These are phyloP conservation scores for Theobroma cacao DNA, from an alignment of 345 rosid genomes.

Conservation along the genomic window DNA sequence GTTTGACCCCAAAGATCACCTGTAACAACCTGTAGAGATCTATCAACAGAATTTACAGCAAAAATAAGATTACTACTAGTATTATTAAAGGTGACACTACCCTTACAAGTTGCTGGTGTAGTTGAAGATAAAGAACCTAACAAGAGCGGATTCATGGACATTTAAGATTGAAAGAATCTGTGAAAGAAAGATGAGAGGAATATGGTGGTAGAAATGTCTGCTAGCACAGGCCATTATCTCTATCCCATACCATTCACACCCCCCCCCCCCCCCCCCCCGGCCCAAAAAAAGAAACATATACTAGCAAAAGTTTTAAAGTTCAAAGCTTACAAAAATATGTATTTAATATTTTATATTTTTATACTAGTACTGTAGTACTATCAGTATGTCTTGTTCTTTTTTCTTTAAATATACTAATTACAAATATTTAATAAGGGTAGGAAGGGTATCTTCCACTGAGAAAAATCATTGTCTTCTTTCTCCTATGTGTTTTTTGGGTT, in stretches of 20 bases:
- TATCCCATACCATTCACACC: slow-evolving; percentile 32
- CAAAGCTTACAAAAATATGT: background rate
- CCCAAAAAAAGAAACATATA: background rate
- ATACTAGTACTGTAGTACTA: background rate
- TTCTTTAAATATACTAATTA: too few species aligned
- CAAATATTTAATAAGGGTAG: slow-evolving; percentile 15
- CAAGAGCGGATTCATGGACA: slow-evolving; percentile 29
- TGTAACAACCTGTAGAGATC: slow-evolving; percentile 17
- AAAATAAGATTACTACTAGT: background rate
- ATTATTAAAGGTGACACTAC: background rate
- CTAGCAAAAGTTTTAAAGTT: background rate
- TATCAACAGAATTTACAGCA: slow-evolving; percentile 4
- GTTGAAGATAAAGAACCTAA: slow-evolving; percentile 24
- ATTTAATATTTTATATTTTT: background rate
- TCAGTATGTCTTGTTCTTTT: background rate
- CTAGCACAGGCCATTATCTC: slow-evolving; percentile 46
- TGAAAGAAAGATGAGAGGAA: slow-evolving; percentile 42
- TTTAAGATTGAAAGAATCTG: slow-evolving; percentile 33
- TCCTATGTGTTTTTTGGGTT: background rate
- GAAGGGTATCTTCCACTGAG: slow-evolving; percentile 22
- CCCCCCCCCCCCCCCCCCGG: slow-evolving; percentile 10
- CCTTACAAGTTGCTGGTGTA: background rate
- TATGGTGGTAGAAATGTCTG: slow-evolving; percentile 52
- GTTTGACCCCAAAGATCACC: slow-evolving; percentile 29
- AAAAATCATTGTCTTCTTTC: background rate